Percentiles rank a stretch among this genome's conserved stretches.
phyloP scores from a whole-genome alignment of 768 basidiomycete species.

The Panaeolus papilionaceus region DNA sequence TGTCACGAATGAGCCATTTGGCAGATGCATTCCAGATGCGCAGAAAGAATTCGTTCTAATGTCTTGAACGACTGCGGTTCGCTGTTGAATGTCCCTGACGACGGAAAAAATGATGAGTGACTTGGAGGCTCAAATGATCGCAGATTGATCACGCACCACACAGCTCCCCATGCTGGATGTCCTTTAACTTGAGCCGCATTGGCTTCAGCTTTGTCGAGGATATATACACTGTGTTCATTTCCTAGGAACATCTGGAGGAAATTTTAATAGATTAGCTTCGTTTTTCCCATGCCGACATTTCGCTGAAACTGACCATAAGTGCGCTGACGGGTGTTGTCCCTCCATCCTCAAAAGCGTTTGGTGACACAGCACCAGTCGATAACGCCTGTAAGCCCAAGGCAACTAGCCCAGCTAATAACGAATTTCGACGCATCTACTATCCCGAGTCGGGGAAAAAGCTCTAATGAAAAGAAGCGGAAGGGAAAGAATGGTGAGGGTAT shows the following conservation, averaged over 20 bases:
- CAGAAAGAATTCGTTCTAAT: constrained; percentile 81
- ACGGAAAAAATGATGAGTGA: neutral
- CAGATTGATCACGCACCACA: constrained; percentile 51
- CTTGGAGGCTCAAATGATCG: neutral
- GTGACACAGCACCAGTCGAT: neutral
- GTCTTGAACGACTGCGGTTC: constrained; percentile 71
- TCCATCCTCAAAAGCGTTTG: constrained; percentile 50
- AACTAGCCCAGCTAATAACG: neutral
- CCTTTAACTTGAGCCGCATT: constrained; percentile 69
- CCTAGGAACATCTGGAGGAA: constrained; percentile 75
- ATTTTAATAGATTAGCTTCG: too few relatives aligned
- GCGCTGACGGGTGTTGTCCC: constrained; percentile 54
- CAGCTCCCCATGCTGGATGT: constrained; percentile 77
- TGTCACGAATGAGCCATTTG: constrained; percentile 75
- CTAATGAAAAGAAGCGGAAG: neutral
- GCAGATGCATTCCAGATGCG: constrained; percentile 81
- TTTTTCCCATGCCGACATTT: too few relatives aligned
- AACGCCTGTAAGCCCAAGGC: neutral
- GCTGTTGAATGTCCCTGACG: constrained; percentile 66
- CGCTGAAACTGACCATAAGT: constrained; percentile 47
- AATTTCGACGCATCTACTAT: neutral
- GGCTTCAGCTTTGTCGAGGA: constrained; percentile 87
- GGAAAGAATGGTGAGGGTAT: neutral
- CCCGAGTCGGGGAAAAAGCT: neutral
- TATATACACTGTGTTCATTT: constrained; percentile 80